Evolutionary conservation across 1,284 basidiomycete species (phyloP), one percentile per base, ranked within the genome.

Genomic region (Moesziomyces antarcticus): DNA sequence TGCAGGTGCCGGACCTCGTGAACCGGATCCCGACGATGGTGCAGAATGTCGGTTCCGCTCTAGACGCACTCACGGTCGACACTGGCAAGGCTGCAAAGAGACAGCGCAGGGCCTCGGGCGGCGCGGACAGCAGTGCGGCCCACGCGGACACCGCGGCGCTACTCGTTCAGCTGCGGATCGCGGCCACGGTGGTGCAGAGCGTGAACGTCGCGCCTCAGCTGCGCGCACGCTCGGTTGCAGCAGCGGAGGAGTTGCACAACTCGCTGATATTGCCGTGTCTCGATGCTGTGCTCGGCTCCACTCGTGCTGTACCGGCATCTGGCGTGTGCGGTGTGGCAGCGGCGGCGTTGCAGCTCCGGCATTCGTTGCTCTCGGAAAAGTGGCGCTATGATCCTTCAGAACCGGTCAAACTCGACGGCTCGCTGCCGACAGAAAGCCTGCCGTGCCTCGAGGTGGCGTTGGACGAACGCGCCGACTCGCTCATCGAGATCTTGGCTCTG

Each of bases 381-480:
- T 74, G 72, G 72, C 72, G 72, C 6, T 59, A 66, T 37, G 55
- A 74, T 27, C 55, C 66, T 13, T 56, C 62, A 4, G 66, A 70
- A 33, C 66, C 66, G 14, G 59, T 70, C 52, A 69, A 62, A 50
- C 72, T 74, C 13, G 67, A 74, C 43, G 72, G 72, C 4, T 66
- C 62, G 2, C 56, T 66, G 2, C 66, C 62, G 7, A 58, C 52
- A 7, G 66, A 74, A 37, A 60, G 58, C 22, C 42, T 74, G 37
- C 11, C 50, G 4, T 58, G 51, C 35, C 59, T 74, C n/a, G 62
- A 70, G 20, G 18, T 35, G 25, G 53, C 61, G 16, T 65, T 74
- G 7, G 56, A 74, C 62, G 52, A 56, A 21, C 46, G 72, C 6
- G 59, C 62, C 7, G 66, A 70, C 22, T 56, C 62, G 20, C 33